Conservation (phyloP, 139 green algal genomes). For the Asterochloris sp. region DNA sequence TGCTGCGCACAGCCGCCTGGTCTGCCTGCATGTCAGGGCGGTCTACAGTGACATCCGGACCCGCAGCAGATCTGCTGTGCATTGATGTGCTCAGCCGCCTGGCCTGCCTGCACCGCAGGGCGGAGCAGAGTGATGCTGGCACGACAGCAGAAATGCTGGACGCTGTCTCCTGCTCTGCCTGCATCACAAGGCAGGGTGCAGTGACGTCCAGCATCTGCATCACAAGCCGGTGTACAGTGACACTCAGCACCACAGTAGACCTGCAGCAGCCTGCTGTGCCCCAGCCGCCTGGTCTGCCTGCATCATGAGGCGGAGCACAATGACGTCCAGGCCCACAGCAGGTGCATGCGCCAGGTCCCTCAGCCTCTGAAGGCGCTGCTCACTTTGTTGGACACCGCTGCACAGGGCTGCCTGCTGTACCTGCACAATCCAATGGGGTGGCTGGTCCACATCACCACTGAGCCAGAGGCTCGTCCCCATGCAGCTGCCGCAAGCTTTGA, state of each 20-base stretch:
- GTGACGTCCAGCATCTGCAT: not conserved
- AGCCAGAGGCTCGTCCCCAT: no score
- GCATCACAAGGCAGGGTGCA: not conserved
- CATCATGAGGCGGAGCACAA: no score
- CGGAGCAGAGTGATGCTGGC: not conserved
- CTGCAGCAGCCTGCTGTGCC: no score
- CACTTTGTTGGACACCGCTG: slow-evolving; percentile 4
- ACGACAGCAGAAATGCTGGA: not conserved
- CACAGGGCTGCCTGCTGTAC: not conserved
- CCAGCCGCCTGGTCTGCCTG: no score
- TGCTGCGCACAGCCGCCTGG: not conserved
- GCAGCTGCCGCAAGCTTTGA: no score
- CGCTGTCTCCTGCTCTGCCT: not conserved
- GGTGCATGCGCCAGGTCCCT: slow-evolving; percentile 4
- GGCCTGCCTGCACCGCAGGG: slow-evolving; percentile 2
- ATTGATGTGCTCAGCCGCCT: not conserved
- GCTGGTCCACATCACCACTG: no score
- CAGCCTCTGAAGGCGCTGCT: not conserved
- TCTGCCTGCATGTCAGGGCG: slow-evolving; percentile 5
- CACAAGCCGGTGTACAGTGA: not conserved
- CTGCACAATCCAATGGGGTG: not conserved
- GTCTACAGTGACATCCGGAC: not conserved
- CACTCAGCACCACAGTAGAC: not conserved
- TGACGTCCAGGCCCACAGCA: not conserved
- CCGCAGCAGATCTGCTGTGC: not conserved